phyloP scores from a whole-genome alignment of 2,329 filamentous ascomycete genomes.

The Aspergillus quadrilineatus region DNA sequence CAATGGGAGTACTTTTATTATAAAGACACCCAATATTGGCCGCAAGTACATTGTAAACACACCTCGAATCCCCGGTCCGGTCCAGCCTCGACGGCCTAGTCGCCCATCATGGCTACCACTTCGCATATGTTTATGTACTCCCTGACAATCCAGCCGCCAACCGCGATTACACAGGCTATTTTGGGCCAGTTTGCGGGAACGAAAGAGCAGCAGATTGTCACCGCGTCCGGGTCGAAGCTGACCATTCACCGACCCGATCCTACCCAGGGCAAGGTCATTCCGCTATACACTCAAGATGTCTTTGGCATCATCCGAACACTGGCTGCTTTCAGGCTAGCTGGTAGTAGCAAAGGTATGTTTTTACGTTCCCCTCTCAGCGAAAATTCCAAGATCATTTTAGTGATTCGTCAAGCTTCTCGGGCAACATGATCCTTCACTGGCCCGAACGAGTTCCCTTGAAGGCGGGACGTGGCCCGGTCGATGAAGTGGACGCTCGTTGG shows the following conservation, averaged over 20 bases:
- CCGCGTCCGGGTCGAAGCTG: slow-evolving; percentile 85
- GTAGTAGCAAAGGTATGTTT: slow-evolving; percentile 88
- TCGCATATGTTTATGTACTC: slow-evolving; percentile 99
- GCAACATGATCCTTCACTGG: slow-evolving; percentile 49
- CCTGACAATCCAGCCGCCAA: slow-evolving; percentile 89
- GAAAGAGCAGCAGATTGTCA: slow-evolving; percentile 96
- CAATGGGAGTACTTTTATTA: slow-evolving; percentile 38
- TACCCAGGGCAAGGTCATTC: slow-evolving; percentile 78
- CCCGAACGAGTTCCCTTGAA: slow-evolving; percentile 30
- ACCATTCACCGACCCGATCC: slow-evolving; percentile 84
- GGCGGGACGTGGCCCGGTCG: slow-evolving; percentile 37
- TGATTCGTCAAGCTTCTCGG: slow-evolving; percentile 65
- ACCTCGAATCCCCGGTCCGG: slow-evolving; percentile 5
- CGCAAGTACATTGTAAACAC: slow-evolving; percentile 30
- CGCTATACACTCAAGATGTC: slow-evolving; percentile 85
- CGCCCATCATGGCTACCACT: slow-evolving; percentile 81
- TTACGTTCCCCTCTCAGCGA: slow-evolving; percentile 17
- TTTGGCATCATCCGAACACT: slow-evolving; percentile 94
- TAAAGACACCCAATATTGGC: slow-evolving; percentile 23
- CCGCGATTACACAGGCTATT: slow-evolving; percentile 84
- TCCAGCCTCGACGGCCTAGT: slow-evolving; percentile 18
- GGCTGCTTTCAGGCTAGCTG: slow-evolving; percentile 85
- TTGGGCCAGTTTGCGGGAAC: slow-evolving; percentile 94
- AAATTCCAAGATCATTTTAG: slow-evolving; percentile 58
- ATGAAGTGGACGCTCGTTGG: slow-evolving; percentile 32